Conservation (phyloP, 2,329 filamentous ascomycete species). For the Calonectria henricotiae region DNA sequence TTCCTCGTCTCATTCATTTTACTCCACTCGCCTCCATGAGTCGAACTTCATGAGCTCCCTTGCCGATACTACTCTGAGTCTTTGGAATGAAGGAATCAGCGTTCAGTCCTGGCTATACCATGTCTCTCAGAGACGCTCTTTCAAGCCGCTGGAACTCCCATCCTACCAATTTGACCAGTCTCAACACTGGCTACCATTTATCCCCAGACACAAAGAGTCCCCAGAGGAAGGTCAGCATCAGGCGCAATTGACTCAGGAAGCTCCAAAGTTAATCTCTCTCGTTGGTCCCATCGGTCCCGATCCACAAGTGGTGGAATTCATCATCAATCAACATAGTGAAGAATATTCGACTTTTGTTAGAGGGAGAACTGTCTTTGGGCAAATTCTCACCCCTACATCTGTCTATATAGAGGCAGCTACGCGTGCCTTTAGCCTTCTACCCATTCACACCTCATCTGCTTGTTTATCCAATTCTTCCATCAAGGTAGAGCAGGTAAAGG, state of each 20-base stretch:
- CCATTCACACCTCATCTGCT: not conserved
- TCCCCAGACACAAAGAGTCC: not conserved
- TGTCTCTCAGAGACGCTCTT: not conserved
- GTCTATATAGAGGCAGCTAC: constrained; percentile 10
- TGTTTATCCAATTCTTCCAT: not conserved
- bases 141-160: not conserved
- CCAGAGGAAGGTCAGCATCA: too few relatives aligned
- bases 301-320: not conserved
- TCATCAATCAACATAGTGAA: constrained; percentile 6
- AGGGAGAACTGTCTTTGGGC: constrained; percentile 5
- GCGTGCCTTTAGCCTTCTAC: not conserved
- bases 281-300: not conserved
- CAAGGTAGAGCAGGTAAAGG: constrained; percentile 15
- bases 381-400: not conserved
- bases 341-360: not conserved
- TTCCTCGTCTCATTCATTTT: constrained; percentile 11
- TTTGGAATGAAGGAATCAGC: not conserved
- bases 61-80: constrained; percentile 2
- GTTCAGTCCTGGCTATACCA: constrained; percentile 4
- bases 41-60: not conserved
- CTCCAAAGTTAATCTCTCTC: not conserved
- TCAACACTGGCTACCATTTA: constrained; percentile 6
- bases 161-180: constrained; percentile 9
- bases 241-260: not conserved
- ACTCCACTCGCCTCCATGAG: not conserved